Conservation (phyloP, 805 yeast species). For the Saturnispora hagleri region DNA sequence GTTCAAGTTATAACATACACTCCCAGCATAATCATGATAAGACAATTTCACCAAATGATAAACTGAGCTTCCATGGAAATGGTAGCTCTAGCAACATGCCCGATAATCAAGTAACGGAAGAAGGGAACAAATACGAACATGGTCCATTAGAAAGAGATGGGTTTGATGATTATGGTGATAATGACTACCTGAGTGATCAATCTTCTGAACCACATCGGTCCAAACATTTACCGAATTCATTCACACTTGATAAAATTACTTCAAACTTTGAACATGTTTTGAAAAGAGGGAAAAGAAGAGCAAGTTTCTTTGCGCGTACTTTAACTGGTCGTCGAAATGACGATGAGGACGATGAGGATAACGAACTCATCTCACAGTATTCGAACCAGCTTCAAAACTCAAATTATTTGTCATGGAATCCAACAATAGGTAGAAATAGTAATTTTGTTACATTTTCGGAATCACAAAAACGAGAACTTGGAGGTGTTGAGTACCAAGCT, state of each 20-base stretch:
- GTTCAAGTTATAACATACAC: not conserved
- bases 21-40: not conserved
- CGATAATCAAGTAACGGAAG: not conserved
- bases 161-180: not conserved
- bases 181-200: not conserved
- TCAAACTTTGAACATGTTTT: constrained; percentile 7
- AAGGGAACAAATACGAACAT: not conserved
- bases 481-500: constrained; percentile 95
- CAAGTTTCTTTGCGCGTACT: constrained; percentile 14
- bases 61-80: not conserved
- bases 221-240: not conserved
- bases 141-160: not conserved
- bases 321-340: constrained; percentile 10
- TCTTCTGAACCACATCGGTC: not conserved
- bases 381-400: constrained; percentile 31
- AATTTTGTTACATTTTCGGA: constrained; percentile 75
- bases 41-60: not conserved
- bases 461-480: constrained; percentile 85
- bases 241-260: constrained; percentile 1
- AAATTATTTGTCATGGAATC: constrained; percentile 79
- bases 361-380: constrained; percentile 23
- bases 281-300: constrained; percentile 6
- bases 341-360: constrained; percentile 17
- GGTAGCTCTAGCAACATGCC: not conserved
- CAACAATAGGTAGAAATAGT: constrained; percentile 89